phyloP scores from a whole-genome alignment of 441 rosid genomes.

The Arabidopsis lyrata region DNA sequence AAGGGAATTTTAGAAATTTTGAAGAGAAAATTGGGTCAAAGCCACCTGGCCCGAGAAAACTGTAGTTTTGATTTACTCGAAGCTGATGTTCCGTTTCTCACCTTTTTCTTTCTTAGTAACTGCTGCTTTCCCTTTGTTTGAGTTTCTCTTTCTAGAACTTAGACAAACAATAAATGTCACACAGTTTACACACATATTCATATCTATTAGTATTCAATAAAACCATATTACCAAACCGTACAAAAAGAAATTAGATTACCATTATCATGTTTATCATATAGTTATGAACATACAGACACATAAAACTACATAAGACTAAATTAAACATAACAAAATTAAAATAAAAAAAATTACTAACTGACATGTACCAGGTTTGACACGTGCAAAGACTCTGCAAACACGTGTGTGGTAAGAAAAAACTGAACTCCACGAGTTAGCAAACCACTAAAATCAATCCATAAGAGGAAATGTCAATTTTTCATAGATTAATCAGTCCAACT shows the following conservation, averaged over 20 bases:
- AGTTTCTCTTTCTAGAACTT: constrained; percentile 19
- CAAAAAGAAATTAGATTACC: neutral
- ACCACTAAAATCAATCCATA: neutral
- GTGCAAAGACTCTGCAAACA: constrained; percentile 44
- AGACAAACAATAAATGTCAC: constrained; percentile 34
- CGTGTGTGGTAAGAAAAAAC: constrained; percentile 25
- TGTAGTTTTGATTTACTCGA: constrained; percentile 73
- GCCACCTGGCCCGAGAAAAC: constrained; percentile 85
- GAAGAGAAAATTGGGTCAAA: constrained; percentile 61
- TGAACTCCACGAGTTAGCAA: constrained; percentile 13
- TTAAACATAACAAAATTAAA: constrained; percentile 6
- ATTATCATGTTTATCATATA: constrained; percentile 29
- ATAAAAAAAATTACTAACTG: constrained; percentile 30
- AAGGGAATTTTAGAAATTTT: constrained; percentile 7
- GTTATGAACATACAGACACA: constrained; percentile 24
- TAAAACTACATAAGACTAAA: constrained; percentile 21
- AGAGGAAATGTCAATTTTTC: constrained; percentile 4
- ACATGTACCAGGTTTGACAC: constrained; percentile 48
- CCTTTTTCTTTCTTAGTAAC: constrained; percentile 41
- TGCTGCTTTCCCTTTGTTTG: constrained; percentile 40
- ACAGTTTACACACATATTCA: constrained; percentile 11
- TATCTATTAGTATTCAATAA: neutral
- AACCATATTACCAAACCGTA: neutral
- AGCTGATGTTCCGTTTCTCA: constrained; percentile 49
- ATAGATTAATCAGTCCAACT: constrained; percentile 4